These are phyloP conservation scores for Sclerospora graminicola DNA, from an alignment of 352 stramenopile genomes.

Conservation along the genomic window DNA sequence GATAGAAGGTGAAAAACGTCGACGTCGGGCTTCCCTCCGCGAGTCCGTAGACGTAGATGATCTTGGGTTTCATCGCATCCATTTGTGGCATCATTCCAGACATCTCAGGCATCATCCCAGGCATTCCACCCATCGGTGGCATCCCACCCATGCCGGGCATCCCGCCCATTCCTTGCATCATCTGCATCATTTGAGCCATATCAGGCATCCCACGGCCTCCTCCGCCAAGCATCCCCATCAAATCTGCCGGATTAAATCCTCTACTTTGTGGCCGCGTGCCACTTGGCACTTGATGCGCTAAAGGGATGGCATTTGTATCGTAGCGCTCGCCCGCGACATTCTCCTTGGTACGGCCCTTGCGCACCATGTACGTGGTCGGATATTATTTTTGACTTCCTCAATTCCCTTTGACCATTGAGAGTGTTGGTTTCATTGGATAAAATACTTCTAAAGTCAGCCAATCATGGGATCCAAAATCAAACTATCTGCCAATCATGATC, in stretches of 20 bases:
- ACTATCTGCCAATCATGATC: too few species aligned
- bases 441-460: too few species aligned
- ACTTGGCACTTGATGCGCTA: slow-evolving; percentile 18
- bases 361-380: too few species aligned
- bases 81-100: slow-evolving; percentile 33
- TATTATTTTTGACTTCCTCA: too few species aligned
- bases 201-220: slow-evolving; percentile 35
- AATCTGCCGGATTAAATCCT: slow-evolving; percentile 34
- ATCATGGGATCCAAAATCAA: too few species aligned
- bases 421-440: too few species aligned
- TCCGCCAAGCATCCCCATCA: slow-evolving; percentile 48
- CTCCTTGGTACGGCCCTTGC: slow-evolving; percentile 58
- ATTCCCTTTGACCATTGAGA: too few species aligned
- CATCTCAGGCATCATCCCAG: slow-evolving; percentile 27
- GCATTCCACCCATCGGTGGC: slow-evolving; percentile 27
- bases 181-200: slow-evolving; percentile 54
- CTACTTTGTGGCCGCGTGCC: slow-evolving; percentile 25
- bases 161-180: slow-evolving; percentile 38
- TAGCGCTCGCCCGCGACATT: slow-evolving; percentile 78
- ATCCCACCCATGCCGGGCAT: slow-evolving; percentile 36
- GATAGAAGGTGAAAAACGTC: slow-evolving; percentile 72
- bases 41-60: slow-evolving; percentile 58
- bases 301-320: slow-evolving; percentile 62
- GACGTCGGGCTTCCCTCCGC: slow-evolving; percentile 43
- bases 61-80: slow-evolving; percentile 45